Percentiles rank a stretch among this genome's conserved stretches.
phyloP scores from a whole-genome alignment of 2,329 filamentous ascomycete genomes.

The Rutstroemia sp. region DNA sequence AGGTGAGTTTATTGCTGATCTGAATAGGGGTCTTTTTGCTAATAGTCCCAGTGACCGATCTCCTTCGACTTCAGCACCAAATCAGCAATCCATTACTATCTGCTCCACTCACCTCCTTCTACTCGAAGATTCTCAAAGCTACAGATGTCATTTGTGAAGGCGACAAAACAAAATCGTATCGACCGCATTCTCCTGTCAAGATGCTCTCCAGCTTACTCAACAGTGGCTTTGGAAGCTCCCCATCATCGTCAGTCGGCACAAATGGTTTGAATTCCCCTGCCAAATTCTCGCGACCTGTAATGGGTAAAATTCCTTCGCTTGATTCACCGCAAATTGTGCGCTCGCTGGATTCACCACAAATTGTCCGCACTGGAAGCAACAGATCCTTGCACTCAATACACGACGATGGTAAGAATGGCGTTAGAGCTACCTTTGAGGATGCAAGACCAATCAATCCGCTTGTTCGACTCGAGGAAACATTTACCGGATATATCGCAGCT shows the following conservation, averaged over 20 bases:
- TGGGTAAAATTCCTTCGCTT: conserved; percentile 38
- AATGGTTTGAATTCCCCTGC: conserved; percentile 17
- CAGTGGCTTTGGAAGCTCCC: conserved; percentile 43
- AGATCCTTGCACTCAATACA: conserved; percentile 25
- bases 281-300: conserved; percentile 26
- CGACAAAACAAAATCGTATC: conserved; percentile 60
- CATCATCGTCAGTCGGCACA: conserved; percentile 29
- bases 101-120: conserved; percentile 65
- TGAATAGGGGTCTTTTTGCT: conserved; percentile 20
- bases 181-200: conserved; percentile 83
- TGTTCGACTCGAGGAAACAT: conserved; percentile 72
- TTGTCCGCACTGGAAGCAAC: conserved; percentile 21
- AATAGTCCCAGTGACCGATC: conserved; percentile 54
- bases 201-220: conserved; percentile 77
- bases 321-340: conserved; percentile 17
- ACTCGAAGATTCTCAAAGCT: conserved; percentile 68
- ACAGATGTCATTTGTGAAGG: conserved; percentile 56
- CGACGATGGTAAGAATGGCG: conserved; percentile 25
- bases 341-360: too few species aligned
- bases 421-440: conserved; percentile 41
- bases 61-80: conserved; percentile 64
- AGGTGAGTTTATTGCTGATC: conserved; percentile 40
- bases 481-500: conserved; percentile 74
- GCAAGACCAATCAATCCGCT: conserved; percentile 55
- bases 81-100: conserved; percentile 57